Conservation (phyloP, 2,329 filamentous ascomycete species). For the Penicillium corylophilum region DNA sequence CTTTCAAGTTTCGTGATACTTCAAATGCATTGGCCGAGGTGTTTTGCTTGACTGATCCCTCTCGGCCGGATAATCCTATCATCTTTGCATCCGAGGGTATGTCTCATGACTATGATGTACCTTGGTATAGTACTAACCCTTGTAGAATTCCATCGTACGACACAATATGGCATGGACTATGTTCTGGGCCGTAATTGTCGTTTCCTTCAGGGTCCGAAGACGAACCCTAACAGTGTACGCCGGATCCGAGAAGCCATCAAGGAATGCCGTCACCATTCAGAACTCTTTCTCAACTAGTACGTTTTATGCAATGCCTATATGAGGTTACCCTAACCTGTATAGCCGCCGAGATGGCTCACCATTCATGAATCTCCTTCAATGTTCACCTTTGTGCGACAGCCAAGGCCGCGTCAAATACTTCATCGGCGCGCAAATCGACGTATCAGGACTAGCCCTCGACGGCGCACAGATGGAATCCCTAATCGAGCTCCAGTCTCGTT, state of each 20-base stretch:
- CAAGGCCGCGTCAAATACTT: slow-evolving; percentile 66
- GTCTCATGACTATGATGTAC: neutral
- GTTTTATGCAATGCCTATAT: slow-evolving; percentile 18
- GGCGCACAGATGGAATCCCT: slow-evolving; percentile 65
- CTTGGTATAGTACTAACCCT: neutral
- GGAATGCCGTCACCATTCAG: slow-evolving; percentile 67
- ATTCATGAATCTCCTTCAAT: slow-evolving; percentile 75
- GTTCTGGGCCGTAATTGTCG: slow-evolving; percentile 74
- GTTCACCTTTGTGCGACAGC: slow-evolving; percentile 68
- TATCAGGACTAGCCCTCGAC: slow-evolving; percentile 67
- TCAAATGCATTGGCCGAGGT: slow-evolving; percentile 74
- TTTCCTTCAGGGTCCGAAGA: slow-evolving; percentile 73
- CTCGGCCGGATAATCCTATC: slow-evolving; percentile 70
- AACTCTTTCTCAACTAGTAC: slow-evolving; percentile 74
- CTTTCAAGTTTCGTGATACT: slow-evolving; percentile 63
- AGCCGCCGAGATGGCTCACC: slow-evolving; percentile 71
- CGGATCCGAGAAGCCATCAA: slow-evolving; percentile 62
- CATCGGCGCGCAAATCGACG: slow-evolving; percentile 71
- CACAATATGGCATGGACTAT: slow-evolving; percentile 72
- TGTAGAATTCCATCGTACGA: slow-evolving; percentile 69
- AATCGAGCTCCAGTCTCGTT: slow-evolving; percentile 45
- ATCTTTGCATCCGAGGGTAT: slow-evolving; percentile 73
- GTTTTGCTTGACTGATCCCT: slow-evolving; percentile 74
- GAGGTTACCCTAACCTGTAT: neutral
- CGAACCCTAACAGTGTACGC: slow-evolving; percentile 61